phyloP scores from a whole-genome alignment of 331 rosid species.

The Erythrophleum ivorense region DNA sequence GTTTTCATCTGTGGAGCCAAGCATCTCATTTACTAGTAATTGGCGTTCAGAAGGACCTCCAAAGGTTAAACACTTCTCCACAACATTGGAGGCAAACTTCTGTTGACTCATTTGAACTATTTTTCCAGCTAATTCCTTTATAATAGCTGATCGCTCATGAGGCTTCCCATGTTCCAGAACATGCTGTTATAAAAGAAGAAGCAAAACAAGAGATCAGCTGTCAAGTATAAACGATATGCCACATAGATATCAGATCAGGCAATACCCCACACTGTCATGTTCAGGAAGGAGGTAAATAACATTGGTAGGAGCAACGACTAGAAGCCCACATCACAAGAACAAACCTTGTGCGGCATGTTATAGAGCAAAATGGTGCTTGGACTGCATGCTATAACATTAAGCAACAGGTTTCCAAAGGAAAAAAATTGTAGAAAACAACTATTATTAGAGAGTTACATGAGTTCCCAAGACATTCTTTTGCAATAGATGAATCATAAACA shows the following conservation, averaged over 20 bases:
- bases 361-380: not conserved
- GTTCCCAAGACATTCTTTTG: constrained; percentile 5
- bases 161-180: constrained; percentile 97
- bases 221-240: constrained; percentile 2
- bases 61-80: constrained; percentile 92
- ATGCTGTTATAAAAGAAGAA: constrained; percentile 62
- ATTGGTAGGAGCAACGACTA: constrained; percentile 5
- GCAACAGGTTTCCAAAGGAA: not conserved
- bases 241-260: not conserved
- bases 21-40: constrained; percentile 91
- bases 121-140: constrained; percentile 89
- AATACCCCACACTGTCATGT: too few species aligned
- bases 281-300: not conserved
- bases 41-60: constrained; percentile 90
- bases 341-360: constrained; percentile 7
- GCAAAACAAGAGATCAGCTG: constrained; percentile 30
- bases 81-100: constrained; percentile 96
- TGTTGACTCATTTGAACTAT: constrained; percentile 98
- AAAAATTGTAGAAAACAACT: not conserved
- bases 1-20: constrained; percentile 94
- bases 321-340: constrained; percentile 14
- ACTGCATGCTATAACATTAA: not conserved
- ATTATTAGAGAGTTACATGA: not conserved
- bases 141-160: constrained; percentile 91
- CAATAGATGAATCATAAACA: not conserved